Conservation (phyloP, 2,329 filamentous ascomycete genomes). For the Thielaviopsis populi region DNA sequence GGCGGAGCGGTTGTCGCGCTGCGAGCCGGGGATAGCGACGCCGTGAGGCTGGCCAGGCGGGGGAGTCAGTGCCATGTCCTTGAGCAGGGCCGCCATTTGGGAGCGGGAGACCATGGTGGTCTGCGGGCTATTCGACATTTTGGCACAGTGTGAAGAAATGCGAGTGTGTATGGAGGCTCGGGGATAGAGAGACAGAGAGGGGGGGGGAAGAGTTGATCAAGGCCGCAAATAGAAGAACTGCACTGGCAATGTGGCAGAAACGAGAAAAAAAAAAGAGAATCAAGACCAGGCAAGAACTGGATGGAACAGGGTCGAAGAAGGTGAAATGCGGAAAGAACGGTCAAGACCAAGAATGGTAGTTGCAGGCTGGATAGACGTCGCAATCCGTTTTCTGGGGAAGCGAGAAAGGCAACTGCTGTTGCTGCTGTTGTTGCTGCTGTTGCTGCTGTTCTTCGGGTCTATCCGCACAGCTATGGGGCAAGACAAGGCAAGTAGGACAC, state of each 20-base stretch:
- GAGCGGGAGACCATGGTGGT: slow-evolving; percentile 3
- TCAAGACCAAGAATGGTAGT: neutral
- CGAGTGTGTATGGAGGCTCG: neutral
- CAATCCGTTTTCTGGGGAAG: neutral
- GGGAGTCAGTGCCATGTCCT: slow-evolving; percentile 43
- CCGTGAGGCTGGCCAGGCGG: slow-evolving; percentile 65
- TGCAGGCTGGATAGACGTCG: neutral
- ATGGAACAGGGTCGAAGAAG: neutral
- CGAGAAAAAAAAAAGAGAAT: neutral
- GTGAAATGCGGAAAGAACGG: neutral
- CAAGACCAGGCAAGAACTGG: neutral
- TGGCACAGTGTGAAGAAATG: neutral
- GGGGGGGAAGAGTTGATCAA: neutral
- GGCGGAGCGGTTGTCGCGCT: slow-evolving; percentile 54
- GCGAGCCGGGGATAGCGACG: slow-evolving; percentile 59
- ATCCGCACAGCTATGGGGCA: neutral
- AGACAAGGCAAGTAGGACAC: slow-evolving; percentile 17
- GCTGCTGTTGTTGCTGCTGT: too few species aligned
- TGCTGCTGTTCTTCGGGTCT: neutral
- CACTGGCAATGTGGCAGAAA: neutral
- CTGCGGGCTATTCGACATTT: neutral
- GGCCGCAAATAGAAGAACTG: neutral
- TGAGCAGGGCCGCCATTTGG: slow-evolving; percentile 8
- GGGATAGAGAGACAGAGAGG: too few species aligned
- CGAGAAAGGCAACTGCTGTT: neutral